These are phyloP conservation scores for Taphrina betulina DNA, from an alignment of 1,139 yeast species.

Conservation along the genomic window DNA sequence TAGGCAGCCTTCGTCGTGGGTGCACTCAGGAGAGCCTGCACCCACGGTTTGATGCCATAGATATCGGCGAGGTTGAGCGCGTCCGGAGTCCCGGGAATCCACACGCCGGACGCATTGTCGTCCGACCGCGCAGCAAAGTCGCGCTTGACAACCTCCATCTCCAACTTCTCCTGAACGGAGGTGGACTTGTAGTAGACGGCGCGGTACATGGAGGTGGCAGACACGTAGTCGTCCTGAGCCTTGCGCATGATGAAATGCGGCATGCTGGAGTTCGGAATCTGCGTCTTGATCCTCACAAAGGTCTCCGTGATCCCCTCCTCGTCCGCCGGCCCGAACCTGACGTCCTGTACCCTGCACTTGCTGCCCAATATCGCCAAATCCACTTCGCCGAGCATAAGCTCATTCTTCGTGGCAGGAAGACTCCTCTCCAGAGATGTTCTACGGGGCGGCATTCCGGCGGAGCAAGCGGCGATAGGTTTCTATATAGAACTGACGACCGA, in stretches of 20 bases:
- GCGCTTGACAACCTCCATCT: slow-evolving; percentile 26
- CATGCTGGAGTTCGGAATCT: slow-evolving; percentile 18
- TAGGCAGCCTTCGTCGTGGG: slow-evolving; percentile 5
- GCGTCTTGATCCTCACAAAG: slow-evolving; percentile 30
- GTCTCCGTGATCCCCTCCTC: slow-evolving; percentile 23
- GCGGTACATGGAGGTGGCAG: slow-evolving; percentile 33
- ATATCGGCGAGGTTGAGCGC: slow-evolving; percentile 30
- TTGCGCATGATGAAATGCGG: slow-evolving; percentile 30
- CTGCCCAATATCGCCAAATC: slow-evolving; percentile 8
- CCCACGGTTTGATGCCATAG: slow-evolving; percentile 34
- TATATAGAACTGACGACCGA: no score
- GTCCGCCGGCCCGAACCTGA: slow-evolving; percentile 27
- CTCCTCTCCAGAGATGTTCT: slow-evolving; percentile 12
- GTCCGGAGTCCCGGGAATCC: slow-evolving; percentile 33
- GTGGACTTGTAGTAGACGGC: slow-evolving; percentile 26
- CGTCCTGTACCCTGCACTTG: slow-evolving; percentile 31
- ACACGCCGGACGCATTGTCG: slow-evolving; percentile 30
- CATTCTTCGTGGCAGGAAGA: slow-evolving; percentile 22
- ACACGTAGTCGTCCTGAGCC: slow-evolving; percentile 24
- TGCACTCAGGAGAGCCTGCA: slow-evolving; percentile 23
- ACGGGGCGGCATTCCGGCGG: slow-evolving; percentile 27
- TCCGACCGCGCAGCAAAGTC: slow-evolving; percentile 29
- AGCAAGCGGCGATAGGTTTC: no score
- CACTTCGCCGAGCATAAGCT: slow-evolving; percentile 11
- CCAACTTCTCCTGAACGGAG: slow-evolving; percentile 19